Evolutionary conservation across 2,329 filamentous ascomycete genomes (phyloP).

Genomic region (Aspergillus luchuensis): DNA sequence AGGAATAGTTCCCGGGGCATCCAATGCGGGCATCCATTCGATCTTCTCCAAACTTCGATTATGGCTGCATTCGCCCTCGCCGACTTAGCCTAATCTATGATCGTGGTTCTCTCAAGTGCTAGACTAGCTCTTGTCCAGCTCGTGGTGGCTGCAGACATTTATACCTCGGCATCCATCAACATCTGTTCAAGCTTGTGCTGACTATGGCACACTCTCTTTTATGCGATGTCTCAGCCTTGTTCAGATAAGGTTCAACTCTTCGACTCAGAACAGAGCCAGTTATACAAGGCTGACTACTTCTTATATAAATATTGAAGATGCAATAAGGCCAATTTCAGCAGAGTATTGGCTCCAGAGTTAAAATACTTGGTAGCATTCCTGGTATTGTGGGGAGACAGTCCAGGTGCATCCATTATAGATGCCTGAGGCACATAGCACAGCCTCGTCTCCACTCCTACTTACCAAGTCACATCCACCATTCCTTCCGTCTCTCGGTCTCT

Average conservation of each 20-base stretch:
- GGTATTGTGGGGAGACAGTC: too few species aligned
- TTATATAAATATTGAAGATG: too few species aligned
- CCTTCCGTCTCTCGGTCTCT: background rate
- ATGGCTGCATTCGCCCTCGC: background rate
- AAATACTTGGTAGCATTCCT: too few species aligned
- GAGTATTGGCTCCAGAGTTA: too few species aligned
- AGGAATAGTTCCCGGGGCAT: background rate
- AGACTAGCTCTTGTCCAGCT: background rate
- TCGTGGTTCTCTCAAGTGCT: background rate
- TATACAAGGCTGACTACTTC: background rate
- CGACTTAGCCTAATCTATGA: background rate
- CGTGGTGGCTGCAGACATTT: background rate
- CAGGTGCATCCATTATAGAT: background rate
- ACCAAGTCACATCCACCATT: background rate
- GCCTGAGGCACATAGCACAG: constrained; percentile 3
- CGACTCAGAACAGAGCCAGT: background rate
- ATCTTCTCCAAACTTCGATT: background rate
- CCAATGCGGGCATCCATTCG: background rate
- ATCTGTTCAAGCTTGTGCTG: background rate
- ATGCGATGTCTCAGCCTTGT: background rate
- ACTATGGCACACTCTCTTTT: background rate
- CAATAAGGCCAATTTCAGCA: too few species aligned
- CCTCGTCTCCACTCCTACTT: background rate
- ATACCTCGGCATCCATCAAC: background rate
- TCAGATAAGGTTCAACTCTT: background rate